These are phyloP conservation scores for Marchantia polymorpha DNA, from an alignment of 225 moss, liverwort and hornwort species.

Conservation along the genomic window DNA sequence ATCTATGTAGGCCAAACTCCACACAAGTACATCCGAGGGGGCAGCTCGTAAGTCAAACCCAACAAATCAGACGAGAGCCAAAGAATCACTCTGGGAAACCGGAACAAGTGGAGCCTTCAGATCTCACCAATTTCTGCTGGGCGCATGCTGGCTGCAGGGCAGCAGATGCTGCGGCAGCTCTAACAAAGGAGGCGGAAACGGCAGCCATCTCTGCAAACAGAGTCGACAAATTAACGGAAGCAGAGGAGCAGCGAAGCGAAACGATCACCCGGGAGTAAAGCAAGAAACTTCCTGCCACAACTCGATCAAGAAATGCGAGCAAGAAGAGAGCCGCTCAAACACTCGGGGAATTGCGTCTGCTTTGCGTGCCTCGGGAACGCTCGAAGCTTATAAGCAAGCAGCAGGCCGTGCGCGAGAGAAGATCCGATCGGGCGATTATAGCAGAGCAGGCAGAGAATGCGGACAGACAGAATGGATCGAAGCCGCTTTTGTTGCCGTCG, in stretches of 20 bases:
- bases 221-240: background rate
- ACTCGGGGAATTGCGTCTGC: background rate
- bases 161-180: slow-evolving; percentile 15
- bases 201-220: slow-evolving; percentile 30
- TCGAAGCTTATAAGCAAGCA: slow-evolving; percentile 7
- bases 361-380: background rate
- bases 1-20: too few species aligned
- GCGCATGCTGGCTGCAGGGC: slow-evolving; percentile 17
- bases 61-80: background rate
- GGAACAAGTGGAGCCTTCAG: too few species aligned
- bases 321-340: slow-evolving; percentile 16
- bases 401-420: background rate
- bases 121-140: slow-evolving; percentile 17
- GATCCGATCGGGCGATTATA: slow-evolving; percentile 7
- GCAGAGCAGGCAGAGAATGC: background rate
- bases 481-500: slow-evolving; percentile 4
- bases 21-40: too few species aligned
- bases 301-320: background rate
- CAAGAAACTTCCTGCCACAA: slow-evolving; percentile 2
- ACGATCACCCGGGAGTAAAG: background rate
- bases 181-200: slow-evolving; percentile 19
- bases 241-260: background rate
- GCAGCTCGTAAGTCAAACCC: too few species aligned
- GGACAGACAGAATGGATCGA: slow-evolving; percentile 4
- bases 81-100: background rate